phyloP scores from a whole-genome alignment of 129 eudicot species.

The Gnaphalium uliginosum region DNA sequence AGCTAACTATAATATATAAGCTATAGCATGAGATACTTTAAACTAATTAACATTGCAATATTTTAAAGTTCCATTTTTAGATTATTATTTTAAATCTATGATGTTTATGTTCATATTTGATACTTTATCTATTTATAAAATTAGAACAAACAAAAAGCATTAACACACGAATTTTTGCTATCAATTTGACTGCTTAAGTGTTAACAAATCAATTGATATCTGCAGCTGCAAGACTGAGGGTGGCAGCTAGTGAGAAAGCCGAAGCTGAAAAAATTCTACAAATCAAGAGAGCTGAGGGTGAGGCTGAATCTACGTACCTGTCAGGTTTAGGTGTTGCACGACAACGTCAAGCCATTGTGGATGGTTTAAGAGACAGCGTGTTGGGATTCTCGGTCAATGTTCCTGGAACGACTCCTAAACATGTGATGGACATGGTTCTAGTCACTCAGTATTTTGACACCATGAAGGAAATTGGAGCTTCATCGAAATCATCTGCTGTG shows the following conservation, averaged over 20 bases:
- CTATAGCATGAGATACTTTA: too few species aligned
- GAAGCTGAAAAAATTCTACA: slow-evolving; percentile 70
- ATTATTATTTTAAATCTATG: too few species aligned
- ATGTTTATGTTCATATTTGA: too few species aligned
- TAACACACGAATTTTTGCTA: background rate
- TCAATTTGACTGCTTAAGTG: background rate
- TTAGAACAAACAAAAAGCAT: too few species aligned
- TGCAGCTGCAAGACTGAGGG: slow-evolving; percentile 63
- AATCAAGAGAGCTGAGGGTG: slow-evolving; percentile 75
- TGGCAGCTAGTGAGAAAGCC: slow-evolving; percentile 72
- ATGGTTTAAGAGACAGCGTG: slow-evolving; percentile 68
- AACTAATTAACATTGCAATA: too few species aligned
- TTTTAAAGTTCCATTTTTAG: too few species aligned
- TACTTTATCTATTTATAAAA: too few species aligned
- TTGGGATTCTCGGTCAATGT: slow-evolving; percentile 63
- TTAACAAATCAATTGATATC: background rate
- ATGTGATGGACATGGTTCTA: slow-evolving; percentile 74
- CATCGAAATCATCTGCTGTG: slow-evolving; percentile 63
- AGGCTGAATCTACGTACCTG: slow-evolving; percentile 63
- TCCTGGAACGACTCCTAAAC: slow-evolving; percentile 66
- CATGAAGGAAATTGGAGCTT: slow-evolving; percentile 72
- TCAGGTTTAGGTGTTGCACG: slow-evolving; percentile 66
- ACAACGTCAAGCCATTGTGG: slow-evolving; percentile 73
- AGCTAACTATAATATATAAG: too few species aligned
- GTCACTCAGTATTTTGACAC: slow-evolving; percentile 75